Percentiles rank a stretch among this genome's conserved stretches.
Conservation (phyloP, 2,329 filamentous ascomycete genomes). For the Verticillium nonalfalfae region DNA sequence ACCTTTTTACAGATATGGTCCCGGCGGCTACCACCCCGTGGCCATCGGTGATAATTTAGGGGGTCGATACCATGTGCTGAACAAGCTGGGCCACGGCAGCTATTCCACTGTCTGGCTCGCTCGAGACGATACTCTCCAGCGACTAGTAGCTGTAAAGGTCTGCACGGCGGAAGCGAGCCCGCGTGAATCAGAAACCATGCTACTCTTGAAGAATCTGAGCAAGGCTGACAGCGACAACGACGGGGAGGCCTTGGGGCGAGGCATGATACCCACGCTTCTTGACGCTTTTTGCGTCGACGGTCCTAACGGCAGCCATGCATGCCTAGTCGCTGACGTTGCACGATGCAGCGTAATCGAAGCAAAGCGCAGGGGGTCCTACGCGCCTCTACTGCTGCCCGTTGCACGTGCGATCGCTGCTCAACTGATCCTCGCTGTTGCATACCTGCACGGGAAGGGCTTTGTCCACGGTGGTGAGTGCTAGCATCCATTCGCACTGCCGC, state of each 20-base stretch:
- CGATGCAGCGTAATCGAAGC: neutral
- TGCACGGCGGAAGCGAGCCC: neutral
- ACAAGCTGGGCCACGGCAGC: constrained; percentile 12
- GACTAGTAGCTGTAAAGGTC: neutral
- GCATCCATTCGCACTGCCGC: neutral
- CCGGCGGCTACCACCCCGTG: constrained; percentile 10
- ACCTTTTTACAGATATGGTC: neutral
- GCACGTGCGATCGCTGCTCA: constrained; percentile 3
- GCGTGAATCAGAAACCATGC: neutral
- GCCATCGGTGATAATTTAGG: constrained; percentile 4
- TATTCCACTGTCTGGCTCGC: constrained; percentile 11
- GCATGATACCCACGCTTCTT: neutral
- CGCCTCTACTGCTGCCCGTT: constrained; percentile 1
- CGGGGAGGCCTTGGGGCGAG: neutral
- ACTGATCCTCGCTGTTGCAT: constrained; percentile 3
- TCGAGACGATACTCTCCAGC: neutral
- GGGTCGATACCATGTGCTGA: constrained; percentile 5
- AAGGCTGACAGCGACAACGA: neutral
- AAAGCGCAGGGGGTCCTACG: neutral
- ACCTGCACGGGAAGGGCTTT: constrained; percentile 1
- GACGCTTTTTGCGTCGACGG: constrained; percentile 2
- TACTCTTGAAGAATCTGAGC: neutral
- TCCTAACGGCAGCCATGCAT: neutral
- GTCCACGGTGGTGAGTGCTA: constrained; percentile 6
- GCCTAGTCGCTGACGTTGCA: neutral